Evolutionary conservation across 75 land plant genomes (phyloP).

Genomic region (Isoetes taiwanensis): DNA sequence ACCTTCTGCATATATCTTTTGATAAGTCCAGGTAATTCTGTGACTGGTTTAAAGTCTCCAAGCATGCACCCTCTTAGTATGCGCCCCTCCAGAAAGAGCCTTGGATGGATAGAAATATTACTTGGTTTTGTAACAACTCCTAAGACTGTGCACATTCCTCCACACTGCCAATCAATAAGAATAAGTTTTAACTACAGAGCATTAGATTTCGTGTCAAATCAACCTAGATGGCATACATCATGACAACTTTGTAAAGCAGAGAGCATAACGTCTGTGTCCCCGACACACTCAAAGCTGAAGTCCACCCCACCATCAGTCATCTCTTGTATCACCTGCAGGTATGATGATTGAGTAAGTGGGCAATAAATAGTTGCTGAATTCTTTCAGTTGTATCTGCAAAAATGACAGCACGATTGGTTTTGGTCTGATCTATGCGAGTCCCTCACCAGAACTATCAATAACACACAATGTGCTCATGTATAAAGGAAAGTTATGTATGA

Average conservation of each 20-base stretch:
- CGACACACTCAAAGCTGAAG: conserved; percentile 3
- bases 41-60: too few species aligned
- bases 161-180: background rate
- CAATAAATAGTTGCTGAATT: background rate
- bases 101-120: too few species aligned
- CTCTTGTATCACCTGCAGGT: background rate
- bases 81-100: too few species aligned
- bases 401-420: too few species aligned
- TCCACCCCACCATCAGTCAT: background rate
- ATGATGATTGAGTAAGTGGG: background rate
- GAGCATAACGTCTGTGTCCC: background rate
- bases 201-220: background rate
- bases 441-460: too few species aligned
- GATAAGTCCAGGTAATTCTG: too few species aligned
- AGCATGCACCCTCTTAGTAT: too few species aligned
- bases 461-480: too few species aligned
- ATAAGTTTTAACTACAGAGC: background rate
- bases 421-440: too few species aligned
- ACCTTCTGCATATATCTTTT: too few species aligned
- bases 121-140: background rate
- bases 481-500: too few species aligned
- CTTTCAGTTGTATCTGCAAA: background rate
- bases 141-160: background rate
- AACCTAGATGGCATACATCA: too few species aligned
- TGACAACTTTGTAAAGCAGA: conserved; percentile 5